phyloP scores from a whole-genome alignment of 148 eudicot species.

The Camellia sinensis region DNA sequence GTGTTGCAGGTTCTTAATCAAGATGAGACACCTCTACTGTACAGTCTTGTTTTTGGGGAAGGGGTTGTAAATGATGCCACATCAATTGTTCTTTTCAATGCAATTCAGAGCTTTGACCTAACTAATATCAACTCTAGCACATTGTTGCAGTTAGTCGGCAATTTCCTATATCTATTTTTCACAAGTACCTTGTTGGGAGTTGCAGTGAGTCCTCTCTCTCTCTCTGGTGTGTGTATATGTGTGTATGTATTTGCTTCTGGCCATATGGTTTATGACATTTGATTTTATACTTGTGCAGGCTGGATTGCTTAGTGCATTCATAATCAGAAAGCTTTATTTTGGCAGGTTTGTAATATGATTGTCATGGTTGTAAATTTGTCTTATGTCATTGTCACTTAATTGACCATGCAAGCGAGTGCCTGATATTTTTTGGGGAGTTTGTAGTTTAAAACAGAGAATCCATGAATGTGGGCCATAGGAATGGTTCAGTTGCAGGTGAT shows the following conservation, averaged over 20 bases:
- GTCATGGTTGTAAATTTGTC: background rate
- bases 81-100: constrained; percentile 81
- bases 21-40: constrained; percentile 72
- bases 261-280: constrained; percentile 7
- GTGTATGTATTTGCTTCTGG: background rate
- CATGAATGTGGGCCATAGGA: background rate
- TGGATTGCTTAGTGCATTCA: constrained; percentile 67
- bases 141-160: constrained; percentile 51
- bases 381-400: background rate
- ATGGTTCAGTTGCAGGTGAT: constrained; percentile 10
- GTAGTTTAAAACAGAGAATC: background rate
- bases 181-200: constrained; percentile 71
- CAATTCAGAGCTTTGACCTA: constrained; percentile 72
- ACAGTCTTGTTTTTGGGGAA: constrained; percentile 85
- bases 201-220: constrained; percentile 38
- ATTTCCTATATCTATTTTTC: constrained; percentile 57
- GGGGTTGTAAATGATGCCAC: constrained; percentile 92
- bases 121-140: constrained; percentile 46
- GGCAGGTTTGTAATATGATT: constrained; percentile 51
- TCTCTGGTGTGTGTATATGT: constrained; percentile 1
- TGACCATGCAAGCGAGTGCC: background rate
- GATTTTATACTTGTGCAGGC: constrained; percentile 38
- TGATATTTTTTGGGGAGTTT: background rate
- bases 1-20: constrained; percentile 67
- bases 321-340: constrained; percentile 64